Evolutionary conservation across 495 filamentous ascomycete genomes (phyloP).

Genomic region (Viridothelium virens): DNA sequence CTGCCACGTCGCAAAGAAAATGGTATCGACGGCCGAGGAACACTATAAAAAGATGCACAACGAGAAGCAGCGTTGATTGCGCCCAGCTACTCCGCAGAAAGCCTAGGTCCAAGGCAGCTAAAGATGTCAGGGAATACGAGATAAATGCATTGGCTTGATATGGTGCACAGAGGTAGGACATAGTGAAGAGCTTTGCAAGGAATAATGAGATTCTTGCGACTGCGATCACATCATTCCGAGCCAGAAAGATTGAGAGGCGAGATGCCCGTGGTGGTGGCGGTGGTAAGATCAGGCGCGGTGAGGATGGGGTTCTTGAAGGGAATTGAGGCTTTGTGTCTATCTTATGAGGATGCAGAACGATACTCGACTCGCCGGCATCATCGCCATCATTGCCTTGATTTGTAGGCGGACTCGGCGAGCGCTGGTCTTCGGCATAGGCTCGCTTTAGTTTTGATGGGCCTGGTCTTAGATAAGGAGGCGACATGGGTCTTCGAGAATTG

Average conservation of each 20-base stretch:
- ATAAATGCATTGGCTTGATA: slow-evolving; percentile 51
- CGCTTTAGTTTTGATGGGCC: slow-evolving; percentile 26
- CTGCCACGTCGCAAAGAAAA: neutral
- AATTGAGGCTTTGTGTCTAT: slow-evolving; percentile 18
- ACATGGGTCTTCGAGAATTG: slow-evolving; percentile 23
- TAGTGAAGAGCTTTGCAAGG: slow-evolving; percentile 47
- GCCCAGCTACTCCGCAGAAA: slow-evolving; percentile 11
- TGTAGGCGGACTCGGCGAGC: slow-evolving; percentile 11
- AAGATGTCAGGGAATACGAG: slow-evolving; percentile 51
- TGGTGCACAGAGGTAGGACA: slow-evolving; percentile 54
- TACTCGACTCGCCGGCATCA: slow-evolving; percentile 21
- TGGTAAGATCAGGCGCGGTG: slow-evolving; percentile 30
- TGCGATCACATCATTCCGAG: slow-evolving; percentile 29
- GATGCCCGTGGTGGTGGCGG: slow-evolving; percentile 24
- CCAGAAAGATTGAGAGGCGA: slow-evolving; percentile 36
- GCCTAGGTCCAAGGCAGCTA: slow-evolving; percentile 48
- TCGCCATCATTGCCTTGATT: slow-evolving; percentile 14
- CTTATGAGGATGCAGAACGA: slow-evolving; percentile 28
- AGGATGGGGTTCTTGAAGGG: slow-evolving; percentile 18
- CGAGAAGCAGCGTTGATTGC: neutral
- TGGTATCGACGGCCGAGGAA: neutral
- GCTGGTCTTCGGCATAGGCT: slow-evolving; percentile 13
- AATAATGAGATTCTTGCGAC: slow-evolving; percentile 39
- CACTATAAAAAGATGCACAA: neutral
- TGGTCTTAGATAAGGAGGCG: slow-evolving; percentile 18